Percentiles rank a stretch among this genome's conserved stretches.
phyloP scores from a whole-genome alignment of 176 grass and related monocot genomes.

The Alloteropsis semialata region DNA sequence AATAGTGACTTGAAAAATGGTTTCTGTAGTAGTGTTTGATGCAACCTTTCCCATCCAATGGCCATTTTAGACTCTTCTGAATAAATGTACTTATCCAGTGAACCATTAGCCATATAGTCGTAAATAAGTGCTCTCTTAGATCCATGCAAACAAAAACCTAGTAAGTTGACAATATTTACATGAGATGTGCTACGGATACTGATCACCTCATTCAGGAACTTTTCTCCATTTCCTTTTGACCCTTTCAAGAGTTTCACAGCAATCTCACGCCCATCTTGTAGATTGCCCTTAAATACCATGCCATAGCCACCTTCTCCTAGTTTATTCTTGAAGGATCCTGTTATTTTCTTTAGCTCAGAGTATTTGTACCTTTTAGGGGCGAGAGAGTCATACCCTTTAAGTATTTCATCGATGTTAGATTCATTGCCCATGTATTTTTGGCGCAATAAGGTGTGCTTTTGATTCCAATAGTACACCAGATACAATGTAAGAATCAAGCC shows the following conservation, averaged over 20 bases:
- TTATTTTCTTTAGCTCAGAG: slow-evolving; percentile 52
- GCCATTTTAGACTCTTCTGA: slow-evolving; percentile 4
- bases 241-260: slow-evolving; percentile 53
- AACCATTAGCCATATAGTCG: slow-evolving; percentile 66
- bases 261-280: slow-evolving; percentile 32
- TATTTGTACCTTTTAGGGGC: slow-evolving; percentile 48
- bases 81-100: slow-evolving; percentile 61
- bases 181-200: slow-evolving; percentile 55
- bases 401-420: slow-evolving; percentile 29
- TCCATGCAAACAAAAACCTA: slow-evolving; percentile 52
- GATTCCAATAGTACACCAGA: neutral
- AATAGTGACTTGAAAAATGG: too few relatives aligned
- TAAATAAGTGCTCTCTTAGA: slow-evolving; percentile 54
- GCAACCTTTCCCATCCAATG: slow-evolving; percentile 47
- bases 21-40: too few relatives aligned
- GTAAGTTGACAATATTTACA: slow-evolving; percentile 47
- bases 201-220: slow-evolving; percentile 44
- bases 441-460: neutral
- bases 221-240: slow-evolving; percentile 29
- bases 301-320: slow-evolving; percentile 66
- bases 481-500: neutral
- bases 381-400: slow-evolving; percentile 37
- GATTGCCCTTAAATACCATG: slow-evolving; percentile 35
- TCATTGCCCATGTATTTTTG: neutral
- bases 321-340: slow-evolving; percentile 38